phyloP scores from a whole-genome alignment of 352 stramenopile genomes.

The Globisporangium paroecandrum region DNA sequence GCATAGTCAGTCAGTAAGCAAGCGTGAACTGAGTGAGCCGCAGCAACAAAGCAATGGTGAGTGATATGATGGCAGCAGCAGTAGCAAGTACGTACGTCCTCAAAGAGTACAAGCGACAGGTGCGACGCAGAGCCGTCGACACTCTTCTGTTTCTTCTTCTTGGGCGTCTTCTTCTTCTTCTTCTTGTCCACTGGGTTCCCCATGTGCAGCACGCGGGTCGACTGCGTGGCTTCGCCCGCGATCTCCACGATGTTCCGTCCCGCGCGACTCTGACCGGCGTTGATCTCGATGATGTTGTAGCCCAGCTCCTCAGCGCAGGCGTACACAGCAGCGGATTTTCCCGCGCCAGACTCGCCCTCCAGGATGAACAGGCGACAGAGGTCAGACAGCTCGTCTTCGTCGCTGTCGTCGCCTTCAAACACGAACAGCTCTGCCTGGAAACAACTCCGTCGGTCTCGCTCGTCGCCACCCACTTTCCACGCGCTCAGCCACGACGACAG shows the following conservation, averaged over 20 bases:
- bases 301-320: conserved; percentile 76
- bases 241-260: conserved; percentile 71
- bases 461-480: conserved; percentile 60
- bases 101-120: conserved; percentile 79
- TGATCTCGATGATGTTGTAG: conserved; percentile 85
- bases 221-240: conserved; percentile 81
- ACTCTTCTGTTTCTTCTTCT: conserved; percentile 41
- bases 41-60: background rate
- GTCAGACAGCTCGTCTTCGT: conserved; percentile 46
- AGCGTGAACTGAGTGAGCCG: background rate
- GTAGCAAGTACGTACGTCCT: conserved; percentile 45
- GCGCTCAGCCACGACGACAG: conserved; percentile 68
- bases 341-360: conserved; percentile 62
- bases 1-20: background rate
- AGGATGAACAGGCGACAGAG: conserved; percentile 72
- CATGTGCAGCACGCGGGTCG: conserved; percentile 64
- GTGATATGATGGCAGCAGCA: background rate
- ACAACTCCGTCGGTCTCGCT: conserved; percentile 38
- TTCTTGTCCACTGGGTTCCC: conserved; percentile 33
- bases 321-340: conserved; percentile 79
- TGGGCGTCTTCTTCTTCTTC: conserved; percentile 39
- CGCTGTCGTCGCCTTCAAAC: conserved; percentile 59
- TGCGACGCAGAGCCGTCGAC: conserved; percentile 39
- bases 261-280: conserved; percentile 68
- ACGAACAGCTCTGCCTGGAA: conserved; percentile 65